Base-by-base conservation (phyloP, 1,284 basidiomycete genomes). In the Vanrija sp. region DNA sequence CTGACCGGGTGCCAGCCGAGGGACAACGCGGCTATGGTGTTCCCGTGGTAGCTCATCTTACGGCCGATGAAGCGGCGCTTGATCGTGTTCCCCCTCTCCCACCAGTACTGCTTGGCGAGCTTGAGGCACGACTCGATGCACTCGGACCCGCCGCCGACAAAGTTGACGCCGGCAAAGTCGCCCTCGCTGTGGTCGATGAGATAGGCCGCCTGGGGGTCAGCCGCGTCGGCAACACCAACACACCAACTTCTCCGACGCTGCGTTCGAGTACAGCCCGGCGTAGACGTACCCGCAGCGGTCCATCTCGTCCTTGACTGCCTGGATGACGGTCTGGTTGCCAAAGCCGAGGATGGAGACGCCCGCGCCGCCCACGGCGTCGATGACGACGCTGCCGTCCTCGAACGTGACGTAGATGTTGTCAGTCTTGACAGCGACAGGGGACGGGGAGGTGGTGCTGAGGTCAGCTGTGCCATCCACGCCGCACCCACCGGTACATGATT, bases 51-150 rank as follows among this genome's bases (percentile, higher is more conserved):
- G 6, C 86, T 87, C 14, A 88, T 76, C 45, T 84, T 71, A 18
- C 89, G 82, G n/a, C 82, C 87, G 61, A 94, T 90, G 67, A 87
- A 89, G 63, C 89, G 85, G 53, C 66, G 83, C 50, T 89, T 82
- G 64, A 85, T 75, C 0, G 81, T 78, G 71, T 91, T 85, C 4
- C 83, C 83, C 0, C 77, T 82, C 66, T 90, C 87, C 39, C 82
- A 77, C 66, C 65, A 69, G 53, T 73, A 75, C 59, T 71, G 67
- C 39, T 67, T 50, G 10, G 55, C 58, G 5, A 65, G 54, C 56
- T 71, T 71, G 51, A 71, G 57, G 10, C 58, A 56, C 15, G 64
- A 56, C 49, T 71, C 68, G 41, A 63, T 57, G 3, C 67, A 67
- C 56, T 69, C 68, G 14, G 66, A 68, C 19, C 68, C 37, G 18